phyloP scores from a whole-genome alignment of 2,329 filamentous ascomycete species.

The Grosmannia huntii region DNA sequence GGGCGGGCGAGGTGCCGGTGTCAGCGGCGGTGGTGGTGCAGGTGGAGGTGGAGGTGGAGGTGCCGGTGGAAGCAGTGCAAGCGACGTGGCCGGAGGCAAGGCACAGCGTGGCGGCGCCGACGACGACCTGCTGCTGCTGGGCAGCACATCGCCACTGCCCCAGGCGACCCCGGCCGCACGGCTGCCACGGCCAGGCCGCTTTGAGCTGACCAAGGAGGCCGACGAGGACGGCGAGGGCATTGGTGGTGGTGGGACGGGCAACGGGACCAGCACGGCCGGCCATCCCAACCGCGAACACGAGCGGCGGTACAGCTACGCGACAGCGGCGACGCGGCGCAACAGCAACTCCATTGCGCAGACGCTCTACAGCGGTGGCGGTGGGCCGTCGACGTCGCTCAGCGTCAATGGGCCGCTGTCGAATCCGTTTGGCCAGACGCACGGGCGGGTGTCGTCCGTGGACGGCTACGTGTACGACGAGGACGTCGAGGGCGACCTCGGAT shows the following conservation, averaged over 20 bases:
- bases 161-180: background rate
- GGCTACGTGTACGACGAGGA: slow-evolving; percentile 38
- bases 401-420: background rate
- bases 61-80: background rate
- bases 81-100: background rate
- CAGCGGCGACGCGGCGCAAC: slow-evolving; percentile 28
- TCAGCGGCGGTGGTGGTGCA: no score
- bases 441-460: slow-evolving; percentile 11
- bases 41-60: no score
- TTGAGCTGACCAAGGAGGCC: slow-evolving; percentile 45
- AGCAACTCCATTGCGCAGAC: no score
- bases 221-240: slow-evolving; percentile 26
- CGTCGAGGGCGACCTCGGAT: slow-evolving; percentile 84
- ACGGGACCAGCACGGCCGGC: no score
- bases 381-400: no score
- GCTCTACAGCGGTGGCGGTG: no score
- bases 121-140: slow-evolving; percentile 63
- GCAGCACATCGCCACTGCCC: slow-evolving; percentile 45
- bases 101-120: slow-evolving; percentile 23
- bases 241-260: no score
- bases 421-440: background rate
- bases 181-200: slow-evolving; percentile 63
- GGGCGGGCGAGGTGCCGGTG: background rate
- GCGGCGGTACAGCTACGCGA: slow-evolving; percentile 39
- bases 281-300: slow-evolving; percentile 30